Conservation (phyloP, 2,329 filamentous ascomycete species). For the Pyrenophora teres region DNA sequence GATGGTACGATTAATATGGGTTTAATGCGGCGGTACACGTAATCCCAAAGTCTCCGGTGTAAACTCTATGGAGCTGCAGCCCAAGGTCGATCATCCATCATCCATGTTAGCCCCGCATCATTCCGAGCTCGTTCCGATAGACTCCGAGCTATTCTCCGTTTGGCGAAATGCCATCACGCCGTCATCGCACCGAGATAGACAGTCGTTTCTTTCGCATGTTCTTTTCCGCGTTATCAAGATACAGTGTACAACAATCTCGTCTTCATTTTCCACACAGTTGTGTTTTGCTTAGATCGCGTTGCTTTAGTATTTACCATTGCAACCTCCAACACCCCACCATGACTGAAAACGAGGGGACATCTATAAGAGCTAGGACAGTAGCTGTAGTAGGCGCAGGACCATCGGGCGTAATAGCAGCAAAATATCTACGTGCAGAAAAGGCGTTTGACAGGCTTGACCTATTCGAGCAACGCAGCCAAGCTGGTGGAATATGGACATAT, state of each 20-base stretch:
- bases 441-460: conserved; percentile 72
- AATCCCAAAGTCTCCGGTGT: too few relatives aligned
- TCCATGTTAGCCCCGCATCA: not conserved
- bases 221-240: not conserved
- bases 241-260: not conserved
- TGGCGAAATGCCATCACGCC: not conserved
- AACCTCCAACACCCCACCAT: not conserved
- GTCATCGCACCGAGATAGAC: not conserved
- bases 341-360: conserved; percentile 17
- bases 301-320: not conserved
- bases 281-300: not conserved
- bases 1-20: too few relatives aligned
- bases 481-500: conserved; percentile 89
- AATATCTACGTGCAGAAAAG: conserved; percentile 74
- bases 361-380: conserved; percentile 60
- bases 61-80: too few relatives aligned
- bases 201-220: not conserved
- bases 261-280: not conserved
- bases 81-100: conserved; percentile 9
- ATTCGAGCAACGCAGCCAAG: conserved; percentile 77
- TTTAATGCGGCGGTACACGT: not conserved
- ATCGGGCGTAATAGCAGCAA: conserved; percentile 76
- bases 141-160: conserved; percentile 18
- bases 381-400: conserved; percentile 86
- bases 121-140: conserved; percentile 21